phyloP scores from a whole-genome alignment of 495 filamentous ascomycete genomes.

The Polyplosphaeria fusca region DNA sequence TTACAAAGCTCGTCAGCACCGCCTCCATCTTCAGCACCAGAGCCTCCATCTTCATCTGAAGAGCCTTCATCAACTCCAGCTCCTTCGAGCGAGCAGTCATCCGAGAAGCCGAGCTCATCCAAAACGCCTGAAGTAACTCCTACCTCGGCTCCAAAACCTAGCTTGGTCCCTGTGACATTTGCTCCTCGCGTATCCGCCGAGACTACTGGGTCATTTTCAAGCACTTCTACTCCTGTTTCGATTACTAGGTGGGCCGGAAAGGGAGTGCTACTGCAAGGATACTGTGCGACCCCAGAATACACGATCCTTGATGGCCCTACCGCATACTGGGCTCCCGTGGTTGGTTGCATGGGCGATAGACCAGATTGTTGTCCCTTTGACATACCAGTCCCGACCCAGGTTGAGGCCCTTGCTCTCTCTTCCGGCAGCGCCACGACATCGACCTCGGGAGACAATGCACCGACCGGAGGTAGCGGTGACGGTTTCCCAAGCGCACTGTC shows the following conservation, averaged over 20 bases:
- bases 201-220: not conserved
- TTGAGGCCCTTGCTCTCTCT: not conserved
- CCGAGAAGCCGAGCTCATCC: conserved; percentile 2
- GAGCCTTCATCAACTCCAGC: not conserved
- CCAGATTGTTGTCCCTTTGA: conserved; percentile 25
- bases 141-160: conserved; percentile 13
- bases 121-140: conserved; percentile 5
- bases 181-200: conserved; percentile 4
- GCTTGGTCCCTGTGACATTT: conserved; percentile 12
- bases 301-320: conserved; percentile 24
- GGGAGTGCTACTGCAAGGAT: conserved; percentile 22
- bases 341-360: conserved; percentile 23
- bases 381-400: conserved; percentile 4
- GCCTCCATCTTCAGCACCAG: not conserved
- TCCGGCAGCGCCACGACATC: not conserved
- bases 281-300: conserved; percentile 23
- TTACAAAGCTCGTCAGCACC: not conserved
- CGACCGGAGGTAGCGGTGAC: not conserved
- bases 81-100: not conserved
- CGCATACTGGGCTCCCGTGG: conserved; percentile 22
- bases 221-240: not conserved
- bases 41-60: not conserved
- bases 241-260: conserved; percentile 16
- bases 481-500: conserved; percentile 1
- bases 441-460: not conserved